Percentiles rank a stretch among this genome's conserved stretches.
These are phyloP conservation scores for Lentinus polychrous DNA, from an alignment of 1,284 basidiomycete genomes.

Conservation along the genomic window DNA sequence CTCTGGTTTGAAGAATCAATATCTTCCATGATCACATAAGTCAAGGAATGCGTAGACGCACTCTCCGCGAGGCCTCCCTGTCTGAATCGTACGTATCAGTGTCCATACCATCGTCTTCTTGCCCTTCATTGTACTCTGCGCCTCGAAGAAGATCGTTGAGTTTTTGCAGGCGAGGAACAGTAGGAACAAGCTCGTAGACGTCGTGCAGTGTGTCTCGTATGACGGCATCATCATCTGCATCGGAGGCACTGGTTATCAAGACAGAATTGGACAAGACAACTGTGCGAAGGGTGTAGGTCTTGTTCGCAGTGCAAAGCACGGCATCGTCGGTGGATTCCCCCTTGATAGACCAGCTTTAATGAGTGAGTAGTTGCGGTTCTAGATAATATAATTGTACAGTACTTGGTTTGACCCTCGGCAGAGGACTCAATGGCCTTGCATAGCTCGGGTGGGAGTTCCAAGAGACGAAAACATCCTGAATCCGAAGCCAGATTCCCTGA, in stretches of 20 bases:
- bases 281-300: conserved; percentile 77
- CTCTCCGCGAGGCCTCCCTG: not conserved
- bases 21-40: not conserved
- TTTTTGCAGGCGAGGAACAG: conserved; percentile 67
- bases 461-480: conserved; percentile 48
- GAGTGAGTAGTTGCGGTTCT: not conserved
- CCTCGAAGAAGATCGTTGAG: conserved; percentile 57
- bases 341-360: conserved; percentile 65
- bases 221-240: conserved; percentile 36
- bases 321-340: conserved; percentile 79
- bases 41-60: not conserved
- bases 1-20: conserved; percentile 10
- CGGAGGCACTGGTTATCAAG: conserved; percentile 58
- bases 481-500: conserved; percentile 41
- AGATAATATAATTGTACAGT: not conserved
- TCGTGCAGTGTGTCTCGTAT: conserved; percentile 72
- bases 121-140: conserved; percentile 56
- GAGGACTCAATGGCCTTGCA: conserved; percentile 33
- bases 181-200: conserved; percentile 69
- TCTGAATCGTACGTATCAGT: conserved; percentile 25
- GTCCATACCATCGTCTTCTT: conserved; percentile 37
- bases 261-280: conserved; percentile 83
- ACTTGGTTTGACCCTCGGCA: conserved; percentile 11
- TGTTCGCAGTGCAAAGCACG: conserved; percentile 74
- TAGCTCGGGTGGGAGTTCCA: conserved; percentile 65